Evolutionary conservation across 345 rosid genomes (phyloP), one percentile per base, ranked within the genome.

Genomic region (Bruguiera sexangula): DNA sequence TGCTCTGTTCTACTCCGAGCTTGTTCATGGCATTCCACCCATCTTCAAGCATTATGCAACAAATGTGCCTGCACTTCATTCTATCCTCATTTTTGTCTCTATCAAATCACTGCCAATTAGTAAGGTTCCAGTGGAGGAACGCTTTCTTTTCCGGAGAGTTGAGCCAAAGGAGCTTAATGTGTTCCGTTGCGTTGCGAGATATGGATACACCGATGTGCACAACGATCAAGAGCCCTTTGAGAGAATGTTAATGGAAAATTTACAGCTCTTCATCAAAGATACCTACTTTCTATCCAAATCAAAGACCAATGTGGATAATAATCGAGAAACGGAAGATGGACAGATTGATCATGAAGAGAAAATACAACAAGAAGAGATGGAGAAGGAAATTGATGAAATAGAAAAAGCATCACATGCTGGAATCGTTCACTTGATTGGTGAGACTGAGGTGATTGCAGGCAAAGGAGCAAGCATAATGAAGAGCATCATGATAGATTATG

Each of bases 391-490:
- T 71, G 70, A 62, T 4, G 31, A 59, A 21, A 34, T 72, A 6
- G 57, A 50, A 11, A 65, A 74, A 34, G 69, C 86, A 75, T 29
- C 84, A 51, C 1, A 80, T 21, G 67, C 54, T 0, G 71, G 89
- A 3, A 69, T 81, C 1, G 88, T 87, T 39, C 86, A 87, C 58
- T 69, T 87, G 66, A 69, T 87, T 7, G 88, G 89, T 0, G 88
- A 87, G 72, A 81, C 43, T 32, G 88, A 84, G 50, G 85, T 84
- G 61, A 54, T 78, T 61, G 88, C 89, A 1, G 60, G 59, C 32
- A 66, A 76, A 75, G 86, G 83, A 58, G 65, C 88, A 3, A 62
- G 80, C 11, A 9, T 83, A 16, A 63, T 68, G 56, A 81, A 86
- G 73, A 79, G 74, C 62, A 10, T 88, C 20, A 16, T 79, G 64